Base-by-base conservation (phyloP, 495 filamentous ascomycete species). In the Beverwykella pulmonaria region DNA sequence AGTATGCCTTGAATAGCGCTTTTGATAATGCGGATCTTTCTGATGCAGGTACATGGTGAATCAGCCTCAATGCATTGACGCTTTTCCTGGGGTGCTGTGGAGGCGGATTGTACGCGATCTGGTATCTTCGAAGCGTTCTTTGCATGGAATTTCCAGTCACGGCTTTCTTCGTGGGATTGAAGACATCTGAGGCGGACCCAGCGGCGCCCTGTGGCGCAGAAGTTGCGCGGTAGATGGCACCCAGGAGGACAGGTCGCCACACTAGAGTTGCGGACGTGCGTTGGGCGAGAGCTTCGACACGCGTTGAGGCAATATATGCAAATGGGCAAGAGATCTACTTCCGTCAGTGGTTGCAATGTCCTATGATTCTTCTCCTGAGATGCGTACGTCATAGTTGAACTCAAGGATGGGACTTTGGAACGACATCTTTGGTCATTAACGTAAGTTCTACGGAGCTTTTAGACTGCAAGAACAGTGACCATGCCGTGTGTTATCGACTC, bases 111-210 rank as follows among this genome's bases (percentile, higher is more conserved):
- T 71, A 67, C 1, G 69, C 20, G 15, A 71, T 65, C 3, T 50
- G 25, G 48, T 59, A 60, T 5, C 65, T 23, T 27, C 41, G 17
- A 19, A 71, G 47, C 1, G 69, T 71, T 17, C 69, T 47, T 20
- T 41, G 53, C 56, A 71, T 67, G 19, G 63, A 65, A 9, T 39
- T 34, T 8, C 64, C 59, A 2, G 64, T 60, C 1, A 71, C 60
- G 8, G 69, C 64, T 60, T 62, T 67, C 47, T 71, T 71, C 1
- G 69, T 64, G 5, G 69, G 59, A 49, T 71, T 71, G 64, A 68
- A 71, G 44, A 71, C 69, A 53, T 71, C 69, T 1, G 69, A 71
- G 4, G 69, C 69, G 17, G 69, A 71, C 30, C 69, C 69, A 12
- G 69, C 63, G 32, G 69, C 64, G 22, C 69, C 69, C 61, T 71